phyloP scores from a whole-genome alignment of 805 yeast species.

The Citeromyces matritensis region DNA sequence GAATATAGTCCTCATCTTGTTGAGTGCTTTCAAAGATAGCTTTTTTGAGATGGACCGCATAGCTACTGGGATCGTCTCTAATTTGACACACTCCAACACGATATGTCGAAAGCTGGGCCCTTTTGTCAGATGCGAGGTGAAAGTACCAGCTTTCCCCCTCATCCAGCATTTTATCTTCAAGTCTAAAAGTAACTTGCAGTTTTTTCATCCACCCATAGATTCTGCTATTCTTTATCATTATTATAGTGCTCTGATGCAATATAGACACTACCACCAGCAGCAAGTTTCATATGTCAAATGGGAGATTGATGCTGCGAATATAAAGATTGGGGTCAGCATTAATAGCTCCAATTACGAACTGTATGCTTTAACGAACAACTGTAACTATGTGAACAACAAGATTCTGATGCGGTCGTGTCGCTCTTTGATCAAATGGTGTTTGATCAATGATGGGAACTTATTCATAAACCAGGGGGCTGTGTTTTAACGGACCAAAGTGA shows the following conservation, averaged over 20 bases:
- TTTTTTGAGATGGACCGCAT: constrained; percentile 62
- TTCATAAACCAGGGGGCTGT: constrained; percentile 66
- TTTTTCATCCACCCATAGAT: constrained; percentile 10
- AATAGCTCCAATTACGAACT: constrained; percentile 35
- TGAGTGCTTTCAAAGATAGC: constrained; percentile 61
- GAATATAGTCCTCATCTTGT: constrained; percentile 25
- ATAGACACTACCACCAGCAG: constrained; percentile 1
- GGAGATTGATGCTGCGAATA: constrained; percentile 7
- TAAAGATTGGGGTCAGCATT: constrained; percentile 11
- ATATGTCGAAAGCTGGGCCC: constrained; percentile 10
- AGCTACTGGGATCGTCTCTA: constrained; percentile 32
- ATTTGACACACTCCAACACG: constrained; percentile 20
- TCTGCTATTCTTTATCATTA: neutral
- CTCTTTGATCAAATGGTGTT: constrained; percentile 62
- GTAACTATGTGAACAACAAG: constrained; percentile 33
- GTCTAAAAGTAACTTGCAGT: constrained; percentile 54
- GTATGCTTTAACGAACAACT: constrained; percentile 39
- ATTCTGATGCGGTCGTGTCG: constrained; percentile 47
- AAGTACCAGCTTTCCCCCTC: constrained; percentile 32
- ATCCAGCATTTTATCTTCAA: constrained; percentile 76
- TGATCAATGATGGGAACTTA: constrained; percentile 49
- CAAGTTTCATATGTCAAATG: constrained; percentile 10
- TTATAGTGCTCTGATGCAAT: neutral
- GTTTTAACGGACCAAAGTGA: too few species aligned
- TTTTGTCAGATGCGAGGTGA: constrained; percentile 11